Base-by-base conservation (phyloP, 257 asterid genomes). In the Scutellaria galericulata region DNA sequence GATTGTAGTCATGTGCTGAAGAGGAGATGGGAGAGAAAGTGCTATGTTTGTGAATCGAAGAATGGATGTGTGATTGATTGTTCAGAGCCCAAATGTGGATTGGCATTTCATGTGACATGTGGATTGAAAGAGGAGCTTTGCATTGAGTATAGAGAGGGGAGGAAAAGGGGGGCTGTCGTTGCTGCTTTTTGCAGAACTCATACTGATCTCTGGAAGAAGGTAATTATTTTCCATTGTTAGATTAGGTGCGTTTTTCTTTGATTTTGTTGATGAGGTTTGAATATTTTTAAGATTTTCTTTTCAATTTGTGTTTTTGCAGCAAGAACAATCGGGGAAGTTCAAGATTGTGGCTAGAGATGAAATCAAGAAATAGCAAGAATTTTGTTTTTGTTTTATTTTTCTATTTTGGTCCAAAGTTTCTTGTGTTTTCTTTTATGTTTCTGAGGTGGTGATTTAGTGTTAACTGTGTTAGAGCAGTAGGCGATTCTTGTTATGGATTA, bases 321-420 rank as follows among this genome's bases (percentile, higher is more conserved):
- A 90, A 89, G 86, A 89, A 57, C 84, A 79, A 40, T 90, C 94
- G 3, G 97, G 98, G 71, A 93, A 81, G 83, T 93, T 82, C 96
- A 93, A 86, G 96, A 90, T 93, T 78, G 97, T 93, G 73, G 87
- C 96, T 6, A 88, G 97, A 78, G 91, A 82, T 70, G 80, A 83
- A 63, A 3, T 73, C 52, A 11, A 75, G 79, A 83, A 79, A 66
- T 79, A 77, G 54, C 52, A 58, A 48, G 14, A 4, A 0, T 18
- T 24, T 48, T 47, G 13, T n/a, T 39, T 12, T 18, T 7, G 37
- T n/a, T 22, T 20, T 22, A 8, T 55, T 3, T 2, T 62, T 8
- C 2, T 3, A 1, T 7, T 46, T 65, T 13, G 35, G 12, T 48
- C 14, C 22, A 35, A 51, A 12, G 4, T 57, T 75, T 42, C 9